Evolutionary conservation across 2,329 filamentous ascomycete species (phyloP).

Genomic region (Paraphaeosphaeria minitans): DNA sequence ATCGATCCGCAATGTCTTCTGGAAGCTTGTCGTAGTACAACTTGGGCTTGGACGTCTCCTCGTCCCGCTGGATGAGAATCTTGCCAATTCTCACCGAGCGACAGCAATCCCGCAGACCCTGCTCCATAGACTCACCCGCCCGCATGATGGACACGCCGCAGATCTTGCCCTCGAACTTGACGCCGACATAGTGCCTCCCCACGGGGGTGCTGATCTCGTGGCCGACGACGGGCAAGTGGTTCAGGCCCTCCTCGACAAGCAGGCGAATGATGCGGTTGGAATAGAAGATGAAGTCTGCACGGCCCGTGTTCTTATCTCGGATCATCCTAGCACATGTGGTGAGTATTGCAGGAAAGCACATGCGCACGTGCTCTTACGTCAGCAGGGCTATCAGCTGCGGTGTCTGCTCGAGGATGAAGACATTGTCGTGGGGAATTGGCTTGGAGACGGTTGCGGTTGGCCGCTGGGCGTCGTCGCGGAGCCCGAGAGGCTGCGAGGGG

Average conservation of each 20-base stretch:
- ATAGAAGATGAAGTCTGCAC: constrained; percentile 99
- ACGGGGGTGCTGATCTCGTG: constrained; percentile 91
- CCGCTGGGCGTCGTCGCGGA: constrained; percentile 75
- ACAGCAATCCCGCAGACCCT: constrained; percentile 94
- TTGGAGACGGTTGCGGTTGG: constrained; percentile 89
- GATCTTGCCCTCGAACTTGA: constrained; percentile 97
- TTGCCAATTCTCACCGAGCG: constrained; percentile 98
- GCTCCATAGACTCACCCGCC: constrained; percentile 97
- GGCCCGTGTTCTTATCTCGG: constrained; percentile 83
- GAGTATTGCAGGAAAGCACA: constrained; percentile 11
- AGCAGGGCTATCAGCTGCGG: constrained; percentile 96
- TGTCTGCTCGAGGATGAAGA: constrained; percentile 88
- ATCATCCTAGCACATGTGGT: constrained; percentile 72
- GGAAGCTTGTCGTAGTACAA: constrained; percentile 98
- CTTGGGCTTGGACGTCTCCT: constrained; percentile 89
- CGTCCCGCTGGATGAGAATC: constrained; percentile 95
- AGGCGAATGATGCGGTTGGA: constrained; percentile 97
- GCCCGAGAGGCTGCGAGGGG: constrained; percentile 71
- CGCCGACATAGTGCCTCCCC: constrained; percentile 83
- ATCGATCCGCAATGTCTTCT: constrained; percentile 87
- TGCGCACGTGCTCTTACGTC: constrained; percentile 70
- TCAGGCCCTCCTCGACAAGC: constrained; percentile 94
- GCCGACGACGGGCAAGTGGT: constrained; percentile 90
- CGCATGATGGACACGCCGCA: constrained; percentile 99
- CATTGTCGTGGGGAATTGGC: constrained; percentile 79